Evolutionary conservation across 1,139 yeast genomes (phyloP), one percentile per base, ranked within the genome.

Genomic region (Saccharomyces hybrid): DNA sequence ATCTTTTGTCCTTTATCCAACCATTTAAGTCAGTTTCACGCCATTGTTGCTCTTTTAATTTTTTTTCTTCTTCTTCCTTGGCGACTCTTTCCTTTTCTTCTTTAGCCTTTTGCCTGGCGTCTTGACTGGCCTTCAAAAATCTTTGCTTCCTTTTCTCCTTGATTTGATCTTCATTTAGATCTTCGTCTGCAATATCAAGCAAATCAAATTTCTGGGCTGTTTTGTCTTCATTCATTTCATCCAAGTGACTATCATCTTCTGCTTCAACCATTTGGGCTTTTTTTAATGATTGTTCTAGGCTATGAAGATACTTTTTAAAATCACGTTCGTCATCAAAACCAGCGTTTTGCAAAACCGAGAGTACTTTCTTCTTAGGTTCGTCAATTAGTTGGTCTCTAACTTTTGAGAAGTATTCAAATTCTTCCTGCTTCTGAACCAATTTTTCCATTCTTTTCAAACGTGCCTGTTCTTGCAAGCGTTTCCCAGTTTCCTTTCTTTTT

Each of bases 391-490:
- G 80, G 13, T 75, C 79, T 61, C 77, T 79, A 51, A 91, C 72
- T 41, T 78, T 77, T 1, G 80, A 70, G 66, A 83, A 90, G 66
- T 89, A 88, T 51, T 80, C 85, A 60, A 78, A 80, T 66, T 93
- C 97, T 61, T 85, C 82, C 62, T 90, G 95, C 61, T 88, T 88
- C 65, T 88, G 88, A 27, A 81, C 76, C 53, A 89, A 73, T 66
- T 88, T 90, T 66, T 91, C 97, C 5, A 82, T 71, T 55, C 99
- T 76, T 62, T 85, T 85, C 62, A 84, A 85, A 60, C 86, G 90
- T 0, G 98, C 98, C 70, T 90, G 97, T 64, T 89, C 96, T 71
- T 93, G 98, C 57, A 95, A 76, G 61, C 96, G 76, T 59, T 84
- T 81, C 4, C 97, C 98, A 60, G 88, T 88, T 67, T 91, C 97